A percentile compares a stretch with the other conserved stretches of the same genome.
These are phyloP conservation scores for Multifurca ochricompacta DNA, from an alignment of 768 basidiomycete species.

Conservation along the genomic window DNA sequence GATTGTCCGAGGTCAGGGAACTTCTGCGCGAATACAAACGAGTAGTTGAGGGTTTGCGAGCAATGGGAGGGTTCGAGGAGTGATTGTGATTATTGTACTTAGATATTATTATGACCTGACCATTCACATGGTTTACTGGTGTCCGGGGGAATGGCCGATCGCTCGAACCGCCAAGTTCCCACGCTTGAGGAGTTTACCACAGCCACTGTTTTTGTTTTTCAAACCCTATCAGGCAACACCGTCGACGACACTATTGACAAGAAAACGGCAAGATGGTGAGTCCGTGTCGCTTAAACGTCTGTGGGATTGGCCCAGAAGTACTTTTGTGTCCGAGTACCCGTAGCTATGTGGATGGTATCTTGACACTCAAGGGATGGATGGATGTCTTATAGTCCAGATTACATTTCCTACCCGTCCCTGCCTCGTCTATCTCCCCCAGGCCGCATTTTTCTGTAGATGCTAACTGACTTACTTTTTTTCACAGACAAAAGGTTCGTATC, in stretches of 20 bases:
- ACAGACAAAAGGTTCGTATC: constrained; percentile 73
- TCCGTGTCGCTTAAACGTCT: constrained; percentile 22
- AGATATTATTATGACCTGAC: neutral
- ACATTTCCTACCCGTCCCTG: constrained; percentile 17
- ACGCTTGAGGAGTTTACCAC: neutral
- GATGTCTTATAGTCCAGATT: constrained; percentile 29
- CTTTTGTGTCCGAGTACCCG: constrained; percentile 2
- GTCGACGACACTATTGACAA: constrained; percentile 27
- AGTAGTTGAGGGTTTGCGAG: constrained; percentile 60
- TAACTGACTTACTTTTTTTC: constrained; percentile 22
- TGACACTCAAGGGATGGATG: constrained; percentile 30
- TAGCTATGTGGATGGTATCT: constrained; percentile 23
- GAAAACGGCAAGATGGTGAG: constrained; percentile 42
- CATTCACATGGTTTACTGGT: neutral
- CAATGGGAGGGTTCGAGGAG: constrained; percentile 38
- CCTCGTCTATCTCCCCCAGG: neutral
- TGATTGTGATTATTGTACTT: constrained; percentile 10
- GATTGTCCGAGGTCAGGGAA: constrained; percentile 70
- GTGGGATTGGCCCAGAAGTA: constrained; percentile 10
- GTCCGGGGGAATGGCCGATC: neutral
- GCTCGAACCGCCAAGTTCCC: neutral
- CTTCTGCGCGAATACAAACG: constrained; percentile 76
- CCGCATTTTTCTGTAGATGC: constrained; percentile 5
- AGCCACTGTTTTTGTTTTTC: constrained; percentile 7
- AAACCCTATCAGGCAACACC: constrained; percentile 21